A percentile compares a stretch with the other conserved stretches of the same genome.
Evolutionary conservation across 805 yeast species (phyloP).

Genomic region (Starmerella floricola): DNA sequence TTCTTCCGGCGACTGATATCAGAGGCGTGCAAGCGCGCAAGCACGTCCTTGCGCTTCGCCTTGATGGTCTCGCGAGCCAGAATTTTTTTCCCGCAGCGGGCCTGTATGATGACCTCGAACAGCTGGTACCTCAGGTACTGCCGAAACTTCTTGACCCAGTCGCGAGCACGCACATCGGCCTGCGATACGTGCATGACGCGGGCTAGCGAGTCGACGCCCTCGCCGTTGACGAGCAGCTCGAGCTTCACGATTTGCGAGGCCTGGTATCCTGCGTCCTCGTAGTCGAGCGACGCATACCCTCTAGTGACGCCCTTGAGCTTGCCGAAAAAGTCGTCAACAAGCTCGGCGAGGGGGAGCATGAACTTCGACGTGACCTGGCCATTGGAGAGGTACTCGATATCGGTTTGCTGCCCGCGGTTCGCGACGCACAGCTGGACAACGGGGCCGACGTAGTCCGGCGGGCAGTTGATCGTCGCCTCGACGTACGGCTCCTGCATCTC

Average conservation of each 20-base stretch:
- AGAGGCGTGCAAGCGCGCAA: conserved; percentile 85
- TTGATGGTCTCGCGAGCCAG: conserved; percentile 87
- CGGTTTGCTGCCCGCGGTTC: conserved; percentile 73
- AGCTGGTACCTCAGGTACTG: conserved; percentile 69
- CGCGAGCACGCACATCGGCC: conserved; percentile 58
- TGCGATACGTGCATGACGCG: conserved; percentile 79
- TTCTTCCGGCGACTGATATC: conserved; percentile 86
- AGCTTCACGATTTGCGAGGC: conserved; percentile 72
- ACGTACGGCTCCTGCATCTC: conserved; percentile 63
- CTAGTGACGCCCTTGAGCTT: conserved; percentile 76
- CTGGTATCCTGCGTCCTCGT: conserved; percentile 83
- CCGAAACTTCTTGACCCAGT: conserved; percentile 73
- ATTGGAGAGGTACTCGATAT: conserved; percentile 59
- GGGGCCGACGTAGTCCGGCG: conserved; percentile 74
- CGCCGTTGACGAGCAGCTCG: conserved; percentile 81
- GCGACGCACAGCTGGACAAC: conserved; percentile 79
- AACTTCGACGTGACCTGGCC: conserved; percentile 76
- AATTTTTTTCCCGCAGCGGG: conserved; percentile 64
- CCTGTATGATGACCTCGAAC: conserved; percentile 88
- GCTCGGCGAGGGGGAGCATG: conserved; percentile 71
- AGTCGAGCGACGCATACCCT: conserved; percentile 90
- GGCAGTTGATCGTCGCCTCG: conserved; percentile 79
- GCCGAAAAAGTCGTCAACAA: conserved; percentile 93
- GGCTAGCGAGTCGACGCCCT: conserved; percentile 80
- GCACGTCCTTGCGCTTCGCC: conserved; percentile 89